Base-by-base conservation (phyloP, 805 yeast species). In the Nakazawaea molendinolei region DNA sequence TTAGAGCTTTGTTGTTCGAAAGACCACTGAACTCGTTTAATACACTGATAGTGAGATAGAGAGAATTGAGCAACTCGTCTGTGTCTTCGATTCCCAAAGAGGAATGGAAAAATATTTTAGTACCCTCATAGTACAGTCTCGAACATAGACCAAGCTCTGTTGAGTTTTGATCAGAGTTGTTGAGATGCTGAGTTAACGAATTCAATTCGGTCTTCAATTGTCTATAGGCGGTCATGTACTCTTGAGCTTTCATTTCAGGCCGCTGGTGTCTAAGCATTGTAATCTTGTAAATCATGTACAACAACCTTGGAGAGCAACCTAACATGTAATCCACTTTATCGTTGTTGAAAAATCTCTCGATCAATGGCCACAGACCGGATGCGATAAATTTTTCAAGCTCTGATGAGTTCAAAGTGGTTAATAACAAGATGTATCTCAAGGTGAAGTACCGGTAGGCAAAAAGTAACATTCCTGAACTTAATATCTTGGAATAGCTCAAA, bases 371-470 rank as follows among this genome's bases (percentile, higher is more conserved):
- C 5, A 53, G 51, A 23, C 49, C 47, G 5, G 35, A 19, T 2
- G 35, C 36, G 12, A 45, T 12, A 23, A 58, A 44, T 3, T 24
- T 28, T 1, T 31, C 28, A 12, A 54, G 38, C 14, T 42, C 44
- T 4, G 34, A 41, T 7, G 40, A 33, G 20, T 49, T 49, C 23
- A 56, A 38, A 4, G 60, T 52, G 10, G 52, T 46, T 4, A 51
- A 27, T 9, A 54, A 41, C 4, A 56, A 40, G 12, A 56, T 45
- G 35, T 53, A 56, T n/a, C 62, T 23, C 14, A 57, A 34, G 1
- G 57, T 41, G 30, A 58, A 56, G 36, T 56, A 58, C 18, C 55
- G 41, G 30, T 58, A 58, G 8, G 52, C 56, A 36, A 58, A 58
- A 15, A 33, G 36, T 20, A 57, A 43, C 14, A 48, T 43, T n/a